A percentile compares a stretch with the other conserved stretches of the same genome.
Evolutionary conservation across 2,329 filamentous ascomycete genomes (phyloP).

Genomic region (Didymella segeticola): DNA sequence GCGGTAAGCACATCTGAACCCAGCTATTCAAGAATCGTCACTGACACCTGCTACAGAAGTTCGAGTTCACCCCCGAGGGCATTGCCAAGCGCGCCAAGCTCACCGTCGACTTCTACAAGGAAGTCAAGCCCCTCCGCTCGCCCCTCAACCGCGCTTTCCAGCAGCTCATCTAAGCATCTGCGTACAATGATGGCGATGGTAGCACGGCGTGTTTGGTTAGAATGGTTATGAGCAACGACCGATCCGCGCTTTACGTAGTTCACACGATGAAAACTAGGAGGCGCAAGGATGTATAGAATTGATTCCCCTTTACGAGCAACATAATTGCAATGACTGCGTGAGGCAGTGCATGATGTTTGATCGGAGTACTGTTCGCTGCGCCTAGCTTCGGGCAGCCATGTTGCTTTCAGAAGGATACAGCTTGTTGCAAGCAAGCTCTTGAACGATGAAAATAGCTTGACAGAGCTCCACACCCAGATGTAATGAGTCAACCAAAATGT

Average conservation of each 20-base stretch:
- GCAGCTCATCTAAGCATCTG: slow-evolving; percentile 79
- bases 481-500: no score
- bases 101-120: slow-evolving; percentile 98
- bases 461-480: no score
- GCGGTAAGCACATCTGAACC: slow-evolving; percentile 60
- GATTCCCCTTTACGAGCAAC: slow-evolving; percentile 23
- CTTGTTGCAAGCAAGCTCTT: no score
- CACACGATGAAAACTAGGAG: slow-evolving; percentile 24
- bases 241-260: slow-evolving; percentile 24
- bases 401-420: no score
- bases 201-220: slow-evolving; percentile 8
- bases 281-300: slow-evolving; percentile 30
- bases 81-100: slow-evolving; percentile 92
- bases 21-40: not conserved
- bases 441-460: no score
- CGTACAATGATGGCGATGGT: not conserved
- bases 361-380: no score
- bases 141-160: slow-evolving; percentile 97
- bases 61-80: slow-evolving; percentile 98
- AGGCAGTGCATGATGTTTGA: no score
- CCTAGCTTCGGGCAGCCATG: no score
- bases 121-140: slow-evolving; percentile 82
- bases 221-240: slow-evolving; percentile 22
- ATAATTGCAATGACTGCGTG: not conserved
- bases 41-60: slow-evolving; percentile 75